Evolutionary conservation across 148 eudicot genomes (phyloP).

Genomic region (Spergularia marina): DNA sequence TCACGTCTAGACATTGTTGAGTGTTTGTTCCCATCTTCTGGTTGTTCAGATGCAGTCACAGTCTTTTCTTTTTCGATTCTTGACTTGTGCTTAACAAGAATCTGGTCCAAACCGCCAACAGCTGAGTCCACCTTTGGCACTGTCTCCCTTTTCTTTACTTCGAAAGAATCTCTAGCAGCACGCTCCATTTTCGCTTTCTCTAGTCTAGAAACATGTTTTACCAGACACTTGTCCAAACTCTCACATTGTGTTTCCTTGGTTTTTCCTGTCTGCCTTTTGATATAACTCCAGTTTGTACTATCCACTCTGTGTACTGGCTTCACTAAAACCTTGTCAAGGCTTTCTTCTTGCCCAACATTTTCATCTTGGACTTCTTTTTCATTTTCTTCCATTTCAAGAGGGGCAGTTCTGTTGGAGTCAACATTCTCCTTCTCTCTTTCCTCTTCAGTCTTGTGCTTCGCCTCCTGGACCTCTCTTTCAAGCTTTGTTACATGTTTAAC

Average conservation of each 20-base stretch:
- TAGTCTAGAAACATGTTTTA: slow-evolving; percentile 30
- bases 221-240: slow-evolving; percentile 53
- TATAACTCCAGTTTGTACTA: slow-evolving; percentile 7
- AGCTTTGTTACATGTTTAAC: slow-evolving; percentile 67
- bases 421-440: slow-evolving; percentile 55
- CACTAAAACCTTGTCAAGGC: slow-evolving; percentile 14
- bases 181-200: slow-evolving; percentile 56
- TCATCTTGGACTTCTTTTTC: slow-evolving; percentile 12
- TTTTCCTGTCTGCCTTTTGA: neutral
- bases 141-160: slow-evolving; percentile 37
- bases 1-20: slow-evolving; percentile 46
- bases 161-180: slow-evolving; percentile 30
- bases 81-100: slow-evolving; percentile 62
- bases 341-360: neutral
- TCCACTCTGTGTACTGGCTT: slow-evolving; percentile 33
- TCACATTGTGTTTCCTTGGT: slow-evolving; percentile 9
- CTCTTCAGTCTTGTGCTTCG: slow-evolving; percentile 28
- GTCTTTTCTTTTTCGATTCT: slow-evolving; percentile 56
- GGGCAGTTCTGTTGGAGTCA: slow-evolving; percentile 37
- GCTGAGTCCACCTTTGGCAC: slow-evolving; percentile 21
- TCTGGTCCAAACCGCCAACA: slow-evolving; percentile 72
- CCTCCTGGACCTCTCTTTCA: slow-evolving; percentile 74
- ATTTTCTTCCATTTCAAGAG: neutral
- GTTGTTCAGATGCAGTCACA: slow-evolving; percentile 27
- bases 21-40: slow-evolving; percentile 30